Conservation (phyloP, 2,329 filamentous ascomycete genomes). For the Arthroderma sp. region DNA sequence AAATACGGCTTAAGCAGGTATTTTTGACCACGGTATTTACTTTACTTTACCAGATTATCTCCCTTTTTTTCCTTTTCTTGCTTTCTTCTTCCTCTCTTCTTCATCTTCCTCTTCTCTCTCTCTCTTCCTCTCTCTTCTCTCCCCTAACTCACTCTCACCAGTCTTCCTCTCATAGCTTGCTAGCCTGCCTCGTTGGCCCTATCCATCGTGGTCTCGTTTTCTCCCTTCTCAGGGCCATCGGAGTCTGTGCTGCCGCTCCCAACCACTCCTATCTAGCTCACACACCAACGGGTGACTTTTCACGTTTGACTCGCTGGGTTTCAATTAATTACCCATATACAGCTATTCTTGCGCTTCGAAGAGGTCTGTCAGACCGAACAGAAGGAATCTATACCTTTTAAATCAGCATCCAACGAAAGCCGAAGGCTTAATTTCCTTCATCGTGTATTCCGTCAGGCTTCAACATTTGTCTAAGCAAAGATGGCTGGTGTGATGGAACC, state of each 20-base stretch:
- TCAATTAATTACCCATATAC: neutral
- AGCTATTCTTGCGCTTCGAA: neutral
- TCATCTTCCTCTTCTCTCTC: slow-evolving; percentile 8
- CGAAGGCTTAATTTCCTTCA: neutral
- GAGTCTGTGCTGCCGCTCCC: neutral
- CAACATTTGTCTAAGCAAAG: neutral
- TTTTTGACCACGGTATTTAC: neutral
- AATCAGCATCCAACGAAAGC: neutral
- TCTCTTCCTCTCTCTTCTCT: slow-evolving; percentile 11
- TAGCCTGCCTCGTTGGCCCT: neutral
- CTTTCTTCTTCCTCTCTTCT: slow-evolving; percentile 5
- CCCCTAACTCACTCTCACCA: slow-evolving; percentile 1
- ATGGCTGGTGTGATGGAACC: slow-evolving; percentile 20
- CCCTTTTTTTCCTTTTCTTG: slow-evolving; percentile 7
- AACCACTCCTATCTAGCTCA: neutral
- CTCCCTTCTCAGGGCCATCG: neutral
- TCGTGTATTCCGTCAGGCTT: neutral
- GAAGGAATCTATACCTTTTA: neutral
- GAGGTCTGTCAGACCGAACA: neutral
- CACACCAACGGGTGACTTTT: neutral
- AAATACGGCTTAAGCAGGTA: too few species aligned
- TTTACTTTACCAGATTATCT: slow-evolving; percentile 6
- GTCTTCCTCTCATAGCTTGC: slow-evolving; percentile 7
- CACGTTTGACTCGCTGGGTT: neutral
- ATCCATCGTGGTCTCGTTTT: slow-evolving; percentile 7